Conservation (phyloP, 306 rosid species). For the Inga oerstediana region DNA sequence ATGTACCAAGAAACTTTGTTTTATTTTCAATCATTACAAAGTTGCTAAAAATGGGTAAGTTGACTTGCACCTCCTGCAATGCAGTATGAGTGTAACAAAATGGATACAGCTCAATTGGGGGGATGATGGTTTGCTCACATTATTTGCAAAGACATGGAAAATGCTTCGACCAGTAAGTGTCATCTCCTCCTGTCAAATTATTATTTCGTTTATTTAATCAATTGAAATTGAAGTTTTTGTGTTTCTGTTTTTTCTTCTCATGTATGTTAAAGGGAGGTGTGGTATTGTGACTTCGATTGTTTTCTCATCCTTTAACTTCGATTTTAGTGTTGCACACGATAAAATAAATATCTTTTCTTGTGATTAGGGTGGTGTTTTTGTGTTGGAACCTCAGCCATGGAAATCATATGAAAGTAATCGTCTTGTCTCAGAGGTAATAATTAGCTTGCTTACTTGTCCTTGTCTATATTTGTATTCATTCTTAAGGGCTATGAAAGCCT, state of each 20-base stretch:
- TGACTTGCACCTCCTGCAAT: constrained; percentile 35
- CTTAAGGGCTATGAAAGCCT: constrained; percentile 24
- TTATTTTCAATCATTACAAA: constrained; percentile 12
- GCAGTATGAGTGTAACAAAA: constrained; percentile 93
- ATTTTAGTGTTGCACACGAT: background rate
- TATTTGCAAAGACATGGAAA: constrained; percentile 81
- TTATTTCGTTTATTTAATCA: constrained; percentile 17
- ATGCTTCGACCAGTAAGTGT: constrained; percentile 74
- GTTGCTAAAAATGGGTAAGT: constrained; percentile 14
- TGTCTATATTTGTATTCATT: constrained; percentile 2
- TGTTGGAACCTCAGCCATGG: constrained; percentile 99
- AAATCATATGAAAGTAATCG: constrained; percentile 67
- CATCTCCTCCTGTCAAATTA: background rate
- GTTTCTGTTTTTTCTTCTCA: background rate
- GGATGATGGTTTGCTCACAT: constrained; percentile 78
- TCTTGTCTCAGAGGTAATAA: constrained; percentile 44
- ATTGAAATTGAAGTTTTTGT: background rate
- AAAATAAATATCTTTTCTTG: constrained; percentile 12
- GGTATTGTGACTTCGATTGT: background rate
- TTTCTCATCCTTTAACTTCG: background rate
- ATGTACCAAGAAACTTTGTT: background rate
- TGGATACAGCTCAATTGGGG: constrained; percentile 99
- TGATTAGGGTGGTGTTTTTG: constrained; percentile 85
- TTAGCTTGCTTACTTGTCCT: constrained; percentile 6
- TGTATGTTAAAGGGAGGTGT: constrained; percentile 1